A percentile compares a stretch with the other conserved stretches of the same genome.
Evolutionary conservation across 192 early-diverging fungal genomes (phyloP).

Genomic region (Backusella morwellensis): DNA sequence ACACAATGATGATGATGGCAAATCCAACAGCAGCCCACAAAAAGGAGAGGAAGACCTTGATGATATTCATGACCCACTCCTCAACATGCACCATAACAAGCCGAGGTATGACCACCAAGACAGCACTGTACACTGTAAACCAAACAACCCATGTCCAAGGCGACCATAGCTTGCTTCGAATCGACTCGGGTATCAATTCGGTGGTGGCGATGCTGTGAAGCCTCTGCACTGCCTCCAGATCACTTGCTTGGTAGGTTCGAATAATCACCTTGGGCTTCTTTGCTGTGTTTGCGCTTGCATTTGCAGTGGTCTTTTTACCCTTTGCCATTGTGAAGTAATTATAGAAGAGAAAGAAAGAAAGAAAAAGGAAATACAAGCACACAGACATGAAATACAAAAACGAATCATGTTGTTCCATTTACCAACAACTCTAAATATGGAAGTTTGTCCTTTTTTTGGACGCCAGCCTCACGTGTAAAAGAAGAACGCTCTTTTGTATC

Average conservation of each 20-base stretch:
- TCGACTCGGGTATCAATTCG: conserved; percentile 19
- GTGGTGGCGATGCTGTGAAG: conserved; percentile 18
- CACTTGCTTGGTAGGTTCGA: conserved; percentile 25
- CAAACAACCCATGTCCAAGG: conserved; percentile 20
- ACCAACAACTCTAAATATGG: neutral
- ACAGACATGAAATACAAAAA: neutral
- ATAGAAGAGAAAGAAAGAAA: neutral
- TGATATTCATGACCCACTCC: neutral
- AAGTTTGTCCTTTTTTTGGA: conserved; percentile 2
- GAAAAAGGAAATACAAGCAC: neutral
- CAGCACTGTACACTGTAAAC: conserved; percentile 6
- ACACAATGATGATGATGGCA: conserved; percentile 20
- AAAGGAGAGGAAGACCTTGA: conserved; percentile 9
- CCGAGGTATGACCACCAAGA: conserved; percentile 4
- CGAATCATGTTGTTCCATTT: neutral
- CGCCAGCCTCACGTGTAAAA: neutral
- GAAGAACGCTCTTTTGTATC: neutral
- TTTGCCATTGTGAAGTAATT: neutral
- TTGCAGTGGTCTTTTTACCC: neutral
- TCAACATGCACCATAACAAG: neutral
- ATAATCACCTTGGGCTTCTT: conserved; percentile 9
- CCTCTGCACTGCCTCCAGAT: conserved; percentile 22
- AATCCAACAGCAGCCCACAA: conserved; percentile 9
- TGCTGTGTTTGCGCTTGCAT: neutral
- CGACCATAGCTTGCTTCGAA: conserved; percentile 15